phyloP scores from a whole-genome alignment of 2,329 filamentous ascomycete species.

The Cytospora paraplurivora region DNA sequence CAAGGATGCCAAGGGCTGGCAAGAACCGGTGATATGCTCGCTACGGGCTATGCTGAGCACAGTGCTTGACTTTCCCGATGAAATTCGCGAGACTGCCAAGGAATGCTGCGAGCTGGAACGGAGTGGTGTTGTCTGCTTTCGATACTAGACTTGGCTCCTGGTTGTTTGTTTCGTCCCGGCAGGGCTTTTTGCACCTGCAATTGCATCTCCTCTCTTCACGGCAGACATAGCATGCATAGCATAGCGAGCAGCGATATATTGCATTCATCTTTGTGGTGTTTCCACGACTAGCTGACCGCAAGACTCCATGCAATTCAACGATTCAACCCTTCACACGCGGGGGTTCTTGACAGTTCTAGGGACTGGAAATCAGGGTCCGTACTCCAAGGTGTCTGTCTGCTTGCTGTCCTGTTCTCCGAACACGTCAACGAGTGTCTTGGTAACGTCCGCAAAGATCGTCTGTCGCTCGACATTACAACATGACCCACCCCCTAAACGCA shows the following conservation, averaged over 20 bases:
- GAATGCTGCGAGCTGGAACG: constrained; percentile 30
- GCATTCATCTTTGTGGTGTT: not conserved
- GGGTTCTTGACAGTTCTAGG: not conserved
- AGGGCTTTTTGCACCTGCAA: not conserved
- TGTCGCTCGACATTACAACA: not conserved
- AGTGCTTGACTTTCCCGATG: constrained; percentile 26
- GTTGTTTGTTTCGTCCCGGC: not conserved
- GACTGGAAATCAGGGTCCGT: not conserved
- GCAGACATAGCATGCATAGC: not conserved
- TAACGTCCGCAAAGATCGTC: not conserved
- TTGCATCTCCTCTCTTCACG: not conserved
- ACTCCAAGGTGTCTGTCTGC: not conserved
- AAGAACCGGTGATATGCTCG: constrained; percentile 17
- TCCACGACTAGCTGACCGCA: not conserved
- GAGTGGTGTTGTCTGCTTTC: constrained; percentile 28
- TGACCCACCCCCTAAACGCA: constrained; percentile 17
- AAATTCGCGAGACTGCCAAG: constrained; percentile 26
- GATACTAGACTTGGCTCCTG: constrained; percentile 21
- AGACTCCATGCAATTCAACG: not conserved
- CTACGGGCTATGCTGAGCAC: constrained; percentile 27
- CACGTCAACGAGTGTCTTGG: not conserved
- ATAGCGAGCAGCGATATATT: not conserved
- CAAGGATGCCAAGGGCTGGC: constrained; percentile 24
- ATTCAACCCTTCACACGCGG: not conserved
- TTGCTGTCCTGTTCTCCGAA: not conserved